Conservation (phyloP, 805 yeast genomes). For the Starmerella vaccinii region DNA sequence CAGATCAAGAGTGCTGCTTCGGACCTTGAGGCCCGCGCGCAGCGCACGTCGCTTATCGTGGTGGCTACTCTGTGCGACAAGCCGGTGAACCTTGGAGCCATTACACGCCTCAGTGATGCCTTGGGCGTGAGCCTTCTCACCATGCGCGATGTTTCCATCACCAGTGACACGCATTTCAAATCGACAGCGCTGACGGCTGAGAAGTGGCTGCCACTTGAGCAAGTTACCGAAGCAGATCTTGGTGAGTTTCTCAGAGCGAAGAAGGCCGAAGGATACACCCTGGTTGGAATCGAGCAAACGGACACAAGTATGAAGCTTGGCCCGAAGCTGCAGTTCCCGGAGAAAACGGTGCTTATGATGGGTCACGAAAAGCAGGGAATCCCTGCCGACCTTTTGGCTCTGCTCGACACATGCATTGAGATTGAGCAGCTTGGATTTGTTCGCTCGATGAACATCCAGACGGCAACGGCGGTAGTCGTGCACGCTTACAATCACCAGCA, state of each 20-base stretch:
- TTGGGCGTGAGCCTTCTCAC: slow-evolving; percentile 80
- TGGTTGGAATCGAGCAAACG: slow-evolving; percentile 88
- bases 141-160: slow-evolving; percentile 56
- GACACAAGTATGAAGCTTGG: slow-evolving; percentile 71
- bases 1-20: slow-evolving; percentile 91
- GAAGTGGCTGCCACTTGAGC: slow-evolving; percentile 86
- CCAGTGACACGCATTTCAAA: slow-evolving; percentile 59
- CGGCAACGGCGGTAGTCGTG: slow-evolving; percentile 89
- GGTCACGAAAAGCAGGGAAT: slow-evolving; percentile 89
- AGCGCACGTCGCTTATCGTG: slow-evolving; percentile 78
- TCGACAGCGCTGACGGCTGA: slow-evolving; percentile 92
- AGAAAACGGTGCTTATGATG: slow-evolving; percentile 62
- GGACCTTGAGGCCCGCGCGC: slow-evolving; percentile 45
- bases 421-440: slow-evolving; percentile 87
- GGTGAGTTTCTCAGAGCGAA: slow-evolving; percentile 47
- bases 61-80: slow-evolving; percentile 85
- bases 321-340: slow-evolving; percentile 58
- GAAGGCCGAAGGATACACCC: slow-evolving; percentile 66
- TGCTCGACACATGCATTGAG: slow-evolving; percentile 77
- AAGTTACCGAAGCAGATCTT: slow-evolving; percentile 53
- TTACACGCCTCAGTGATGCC: slow-evolving; percentile 84
- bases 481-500: slow-evolving; percentile 56
- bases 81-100: slow-evolving; percentile 88
- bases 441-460: slow-evolving; percentile 92
- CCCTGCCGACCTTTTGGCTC: slow-evolving; percentile 73